Conservation (phyloP, 495 filamentous ascomycete species). For the Aspergillus cavernicola region DNA sequence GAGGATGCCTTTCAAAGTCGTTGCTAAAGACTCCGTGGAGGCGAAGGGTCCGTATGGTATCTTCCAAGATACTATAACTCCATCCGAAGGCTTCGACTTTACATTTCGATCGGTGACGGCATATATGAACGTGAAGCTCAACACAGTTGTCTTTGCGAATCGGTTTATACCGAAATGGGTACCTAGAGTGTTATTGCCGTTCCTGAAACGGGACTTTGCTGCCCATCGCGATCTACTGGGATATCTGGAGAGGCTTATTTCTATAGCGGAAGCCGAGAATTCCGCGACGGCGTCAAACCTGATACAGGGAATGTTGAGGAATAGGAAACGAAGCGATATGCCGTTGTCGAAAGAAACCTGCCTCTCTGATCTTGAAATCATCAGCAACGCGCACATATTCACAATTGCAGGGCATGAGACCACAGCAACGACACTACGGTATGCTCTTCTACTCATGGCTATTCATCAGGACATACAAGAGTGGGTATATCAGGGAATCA, state of each 20-base stretch:
- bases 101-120: slow-evolving; percentile 18
- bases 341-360: slow-evolving; percentile 12
- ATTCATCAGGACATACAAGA: slow-evolving; percentile 38
- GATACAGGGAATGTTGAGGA: slow-evolving; percentile 21
- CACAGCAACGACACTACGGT: slow-evolving; percentile 42
- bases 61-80: slow-evolving; percentile 16
- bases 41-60: neutral
- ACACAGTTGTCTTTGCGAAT: slow-evolving; percentile 11
- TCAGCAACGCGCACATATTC: slow-evolving; percentile 48
- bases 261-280: neutral
- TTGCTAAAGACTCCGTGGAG: neutral
- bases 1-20: slow-evolving; percentile 17
- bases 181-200: slow-evolving; percentile 13
- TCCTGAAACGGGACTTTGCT: slow-evolving; percentile 16
- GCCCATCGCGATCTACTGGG: slow-evolving; percentile 15
- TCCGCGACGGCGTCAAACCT: slow-evolving; percentile 14
- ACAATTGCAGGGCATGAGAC: slow-evolving; percentile 52
- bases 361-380: slow-evolving; percentile 37
- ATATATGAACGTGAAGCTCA: slow-evolving; percentile 16
- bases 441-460: slow-evolving; percentile 38
- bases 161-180: slow-evolving; percentile 17
- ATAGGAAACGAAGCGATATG: neutral
- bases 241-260: slow-evolving; percentile 16
- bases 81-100: slow-evolving; percentile 17
- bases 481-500: slow-evolving; percentile 36